Base-by-base conservation (phyloP, 1,284 basidiomycete species). In the Hypsizygus ulmarius region DNA sequence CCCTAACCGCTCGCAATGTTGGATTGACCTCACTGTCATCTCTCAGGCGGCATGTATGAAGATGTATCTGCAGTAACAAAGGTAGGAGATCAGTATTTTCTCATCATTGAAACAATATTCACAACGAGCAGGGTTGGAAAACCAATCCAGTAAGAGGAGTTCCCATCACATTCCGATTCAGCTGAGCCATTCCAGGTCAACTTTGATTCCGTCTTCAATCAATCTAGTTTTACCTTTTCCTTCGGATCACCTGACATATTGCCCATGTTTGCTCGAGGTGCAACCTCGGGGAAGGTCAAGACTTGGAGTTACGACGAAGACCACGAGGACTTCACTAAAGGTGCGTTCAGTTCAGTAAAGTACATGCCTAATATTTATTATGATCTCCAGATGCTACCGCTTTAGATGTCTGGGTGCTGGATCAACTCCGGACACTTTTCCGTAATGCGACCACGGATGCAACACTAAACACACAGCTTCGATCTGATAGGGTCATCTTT, bases 161-260 rank as follows among this genome's bases (percentile, higher is more conserved):
- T 16, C 33, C 33, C 41, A 32, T 33, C 5, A 36, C 29, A 12
- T 14, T 30, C 34, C 12, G 14, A 37, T 14, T 15, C n/a, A 27
- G 29, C 51, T 59, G 10, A 54, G 33, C 6, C 11, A 29, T 39
- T 35, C 25, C 47, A 87, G 86, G 83, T 89, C 28, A 81, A 90
- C 51, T 95, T 95, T 62, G 92, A 95, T 65, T 93, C 91, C 1
- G 81, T 94, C 2, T 87, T 95, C 64, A 95, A 95, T 58, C 87
- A 85, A 61, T 92, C 90, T 1, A 78, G 75, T 34, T 73, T 80
- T 34, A 89, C 90, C 0, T 95, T 82, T 59, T 85, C 89, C 0
- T 94, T 93, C 55, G 92, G 92, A 2, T 91, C 87, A 2, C 93
- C 93, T 0, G 92, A 95, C 64, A 95, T 95, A 49, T 66, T 95